Conservation (phyloP, 345 rosid species). For the Populus alba region DNA sequence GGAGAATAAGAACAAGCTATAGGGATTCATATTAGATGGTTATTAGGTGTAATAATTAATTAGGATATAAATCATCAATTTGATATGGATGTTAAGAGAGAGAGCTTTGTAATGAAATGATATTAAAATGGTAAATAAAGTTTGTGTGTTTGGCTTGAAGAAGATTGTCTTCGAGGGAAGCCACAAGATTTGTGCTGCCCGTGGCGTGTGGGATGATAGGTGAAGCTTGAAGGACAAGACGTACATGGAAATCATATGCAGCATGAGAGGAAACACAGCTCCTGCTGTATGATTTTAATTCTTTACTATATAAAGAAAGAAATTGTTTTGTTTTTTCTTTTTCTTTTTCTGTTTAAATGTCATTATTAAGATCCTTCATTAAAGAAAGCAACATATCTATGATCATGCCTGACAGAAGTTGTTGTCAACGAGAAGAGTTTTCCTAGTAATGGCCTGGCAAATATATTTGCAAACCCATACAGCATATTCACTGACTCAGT, state of each 20-base stretch:
- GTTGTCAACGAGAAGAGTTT: no score
- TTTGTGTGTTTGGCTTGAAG: background rate
- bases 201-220: conserved; percentile 63
- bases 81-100: background rate
- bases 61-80: no score
- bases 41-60: background rate
- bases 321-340: background rate
- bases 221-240: conserved; percentile 32
- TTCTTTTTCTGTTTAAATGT: background rate
- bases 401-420: no score
- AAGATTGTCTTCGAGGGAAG: conserved; percentile 33
- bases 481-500: no score
- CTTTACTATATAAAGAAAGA: background rate
- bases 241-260: conserved; percentile 36
- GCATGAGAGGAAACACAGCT: conserved; percentile 9
- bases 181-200: conserved; percentile 86
- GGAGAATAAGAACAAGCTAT: conserved; percentile 15
- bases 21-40: background rate
- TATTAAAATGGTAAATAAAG: conserved; percentile 19
- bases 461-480: no score
- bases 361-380: no score
- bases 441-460: no score
- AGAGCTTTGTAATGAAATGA: background rate
- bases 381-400: no score
- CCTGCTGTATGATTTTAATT: conserved; percentile 2